Evolutionary conservation across 148 eudicot species (phyloP).

Genomic region (Camellia granthamiana): DNA sequence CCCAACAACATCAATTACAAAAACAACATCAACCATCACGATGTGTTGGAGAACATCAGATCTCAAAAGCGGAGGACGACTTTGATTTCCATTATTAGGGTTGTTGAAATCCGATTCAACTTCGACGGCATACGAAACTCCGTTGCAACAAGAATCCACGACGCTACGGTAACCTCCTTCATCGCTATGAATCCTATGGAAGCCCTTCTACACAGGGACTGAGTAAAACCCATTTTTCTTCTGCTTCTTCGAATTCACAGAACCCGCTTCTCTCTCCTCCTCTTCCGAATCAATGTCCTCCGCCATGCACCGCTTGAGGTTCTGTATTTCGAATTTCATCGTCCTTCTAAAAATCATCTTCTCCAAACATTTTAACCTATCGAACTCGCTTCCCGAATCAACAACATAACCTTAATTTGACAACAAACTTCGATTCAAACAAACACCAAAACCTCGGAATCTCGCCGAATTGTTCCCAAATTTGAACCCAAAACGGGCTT

Average conservation of each 20-base stretch:
- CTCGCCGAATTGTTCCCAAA: background rate
- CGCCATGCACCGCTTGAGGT: constrained; percentile 30
- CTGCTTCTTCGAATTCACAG: constrained; percentile 34
- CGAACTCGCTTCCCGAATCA: background rate
- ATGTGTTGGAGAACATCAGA: no score
- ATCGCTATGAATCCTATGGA: constrained; percentile 1
- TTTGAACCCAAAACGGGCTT: background rate
- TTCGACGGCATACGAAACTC: constrained; percentile 34
- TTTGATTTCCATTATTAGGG: constrained; percentile 9
- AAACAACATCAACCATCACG: no score
- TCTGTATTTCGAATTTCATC: constrained; percentile 35
- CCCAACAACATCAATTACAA: no score
- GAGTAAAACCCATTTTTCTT: constrained; percentile 20
- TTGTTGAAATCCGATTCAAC: constrained; percentile 30
- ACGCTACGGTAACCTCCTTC: background rate
- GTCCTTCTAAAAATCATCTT: constrained; percentile 33
- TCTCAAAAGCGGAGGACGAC: constrained; percentile 17
- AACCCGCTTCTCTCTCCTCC: constrained; percentile 25
- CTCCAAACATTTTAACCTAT: background rate
- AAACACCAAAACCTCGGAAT: background rate
- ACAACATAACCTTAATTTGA: constrained; percentile 32
- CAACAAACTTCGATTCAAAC: constrained; percentile 4
- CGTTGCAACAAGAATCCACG: constrained; percentile 33
- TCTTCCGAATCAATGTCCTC: constrained; percentile 26
- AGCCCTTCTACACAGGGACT: constrained; percentile 18